Evolutionary conservation across 257 asterid species (phyloP).

Genomic region (Solanum piurae): DNA sequence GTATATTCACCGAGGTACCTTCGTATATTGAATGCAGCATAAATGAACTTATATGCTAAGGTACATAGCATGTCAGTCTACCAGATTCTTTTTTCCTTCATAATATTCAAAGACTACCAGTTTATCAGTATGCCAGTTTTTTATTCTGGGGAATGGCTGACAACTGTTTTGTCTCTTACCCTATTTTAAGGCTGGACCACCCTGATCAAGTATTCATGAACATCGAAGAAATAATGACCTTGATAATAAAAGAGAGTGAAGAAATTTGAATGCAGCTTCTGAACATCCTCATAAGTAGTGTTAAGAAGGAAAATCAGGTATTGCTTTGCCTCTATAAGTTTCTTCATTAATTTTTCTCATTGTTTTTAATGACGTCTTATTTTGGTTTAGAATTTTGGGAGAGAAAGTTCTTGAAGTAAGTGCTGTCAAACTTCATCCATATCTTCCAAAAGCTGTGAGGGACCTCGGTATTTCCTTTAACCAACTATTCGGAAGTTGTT

Average conservation of each 20-base stretch:
- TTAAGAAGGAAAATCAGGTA: constrained; percentile 42
- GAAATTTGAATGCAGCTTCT: constrained; percentile 36
- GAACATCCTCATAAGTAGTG: constrained; percentile 36
- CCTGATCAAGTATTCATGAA: constrained; percentile 20
- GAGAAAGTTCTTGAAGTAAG: constrained; percentile 1
- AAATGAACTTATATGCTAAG: neutral
- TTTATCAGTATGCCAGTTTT: too few species aligned
- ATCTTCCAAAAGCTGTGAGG: neutral
- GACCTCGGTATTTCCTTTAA: neutral
- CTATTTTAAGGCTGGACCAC: constrained; percentile 26
- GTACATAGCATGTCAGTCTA: neutral
- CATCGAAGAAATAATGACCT: constrained; percentile 40
- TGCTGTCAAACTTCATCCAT: neutral
- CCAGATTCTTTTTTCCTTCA: neutral
- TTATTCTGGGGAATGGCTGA: neutral
- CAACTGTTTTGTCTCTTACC: constrained; percentile 2
- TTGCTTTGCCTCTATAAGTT: neutral
- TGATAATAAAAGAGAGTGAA: constrained; percentile 40
- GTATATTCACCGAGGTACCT: neutral
- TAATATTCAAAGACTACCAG: neutral
- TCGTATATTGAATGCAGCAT: neutral
- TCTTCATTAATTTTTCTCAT: neutral
- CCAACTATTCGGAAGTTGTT: constrained; percentile 2
- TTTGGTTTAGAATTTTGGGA: constrained; percentile 8
- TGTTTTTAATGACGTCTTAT: neutral